Evolutionary conservation across 352 stramenopile genomes (phyloP), one percentile per base, ranked within the genome.

Genomic region (Phytophthora aleatoria): DNA sequence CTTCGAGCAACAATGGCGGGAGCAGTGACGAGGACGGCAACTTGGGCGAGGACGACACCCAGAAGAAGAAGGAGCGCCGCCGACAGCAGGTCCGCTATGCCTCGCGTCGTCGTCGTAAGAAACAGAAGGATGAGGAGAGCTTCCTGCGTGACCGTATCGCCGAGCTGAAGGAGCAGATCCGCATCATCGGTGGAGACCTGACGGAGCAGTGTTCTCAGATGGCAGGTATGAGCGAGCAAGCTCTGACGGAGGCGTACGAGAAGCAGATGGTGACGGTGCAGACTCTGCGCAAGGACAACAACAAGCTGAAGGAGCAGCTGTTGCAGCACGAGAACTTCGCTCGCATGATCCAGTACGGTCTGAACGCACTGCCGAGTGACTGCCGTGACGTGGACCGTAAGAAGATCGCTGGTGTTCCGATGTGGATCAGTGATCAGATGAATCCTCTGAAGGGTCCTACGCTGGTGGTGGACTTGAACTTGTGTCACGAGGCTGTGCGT

Each of bases 271-370:
- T 81, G 64, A 89, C 82, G 27, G 85, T 94, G 10, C 83, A 92
- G 71, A 89, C 76, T 15, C 68, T 94, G 52, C 81, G 82, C 63
- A 85, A 87, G 64, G 83, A 94, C 72, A 92, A 94, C 77, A 89
- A 92, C 66, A 87, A 90, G 71, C 70, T 91, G 41, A 92, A 92
- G 69, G 83, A 90, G 57, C 82, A 92, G 67, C 50, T 94, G 28
- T 44, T 91, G 59, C 85, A 92, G 56, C 85, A 94, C 68, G 85
- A 94, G 67, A 89, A 92, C 67, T 94, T 92, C 65, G 85, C 83
- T 27, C 79, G 85, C 30, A 89, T 92, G 81, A 91, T 94, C 61
- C 85, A 94, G 74, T 88, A 90, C 57, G 85, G 85, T 24, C 74
- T 94, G 36, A 90, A 92, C 51, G 80, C 81, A 47, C 62, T 92